A percentile compares a stretch with the other conserved stretches of the same genome.
These are phyloP conservation scores for Auriculariales sp. DNA, from an alignment of 768 basidiomycete genomes.

Conservation along the genomic window DNA sequence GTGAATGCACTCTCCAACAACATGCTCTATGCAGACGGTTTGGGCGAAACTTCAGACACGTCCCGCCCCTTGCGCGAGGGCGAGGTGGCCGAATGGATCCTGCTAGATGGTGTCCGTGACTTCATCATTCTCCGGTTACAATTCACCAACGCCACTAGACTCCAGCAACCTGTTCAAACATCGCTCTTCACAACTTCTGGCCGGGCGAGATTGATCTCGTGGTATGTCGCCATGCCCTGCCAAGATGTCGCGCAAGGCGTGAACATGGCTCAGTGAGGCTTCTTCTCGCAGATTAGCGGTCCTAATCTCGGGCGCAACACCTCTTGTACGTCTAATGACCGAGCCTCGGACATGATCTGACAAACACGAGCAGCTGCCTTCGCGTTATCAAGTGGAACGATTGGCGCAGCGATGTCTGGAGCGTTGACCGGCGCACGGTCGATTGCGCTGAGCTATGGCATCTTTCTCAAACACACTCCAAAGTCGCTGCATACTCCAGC, in stretches of 20 bases:
- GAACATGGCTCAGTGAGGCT: not conserved
- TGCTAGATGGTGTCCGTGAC: slow-evolving; percentile 61
- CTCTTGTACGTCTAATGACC: slow-evolving; percentile 34
- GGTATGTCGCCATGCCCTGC: slow-evolving; percentile 27
- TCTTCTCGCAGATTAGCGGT: slow-evolving; percentile 49
- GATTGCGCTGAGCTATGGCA: slow-evolving; percentile 83
- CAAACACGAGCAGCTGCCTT: slow-evolving; percentile 47
- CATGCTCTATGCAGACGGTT: slow-evolving; percentile 29
- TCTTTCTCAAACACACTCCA: slow-evolving; percentile 55
- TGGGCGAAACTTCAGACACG: slow-evolving; percentile 47
- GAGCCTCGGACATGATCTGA: not conserved
- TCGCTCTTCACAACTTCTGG: slow-evolving; percentile 81
- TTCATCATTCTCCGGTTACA: not conserved
- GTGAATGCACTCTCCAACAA: not conserved
- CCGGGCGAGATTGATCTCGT: slow-evolving; percentile 82
- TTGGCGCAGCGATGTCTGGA: slow-evolving; percentile 81
- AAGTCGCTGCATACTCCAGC: slow-evolving; percentile 49
- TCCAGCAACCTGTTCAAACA: slow-evolving; percentile 83
- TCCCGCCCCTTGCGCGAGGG: slow-evolving; percentile 58
- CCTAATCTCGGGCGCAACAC: slow-evolving; percentile 79
- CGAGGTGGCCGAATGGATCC: slow-evolving; percentile 83
- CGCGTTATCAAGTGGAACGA: slow-evolving; percentile 78
- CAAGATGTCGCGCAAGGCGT: not conserved
- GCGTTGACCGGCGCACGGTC: slow-evolving; percentile 56
- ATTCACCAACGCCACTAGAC: slow-evolving; percentile 30